Evolutionary conservation across 148 eudicot species (phyloP).

Genomic region (Heliamphora exappendiculata): DNA sequence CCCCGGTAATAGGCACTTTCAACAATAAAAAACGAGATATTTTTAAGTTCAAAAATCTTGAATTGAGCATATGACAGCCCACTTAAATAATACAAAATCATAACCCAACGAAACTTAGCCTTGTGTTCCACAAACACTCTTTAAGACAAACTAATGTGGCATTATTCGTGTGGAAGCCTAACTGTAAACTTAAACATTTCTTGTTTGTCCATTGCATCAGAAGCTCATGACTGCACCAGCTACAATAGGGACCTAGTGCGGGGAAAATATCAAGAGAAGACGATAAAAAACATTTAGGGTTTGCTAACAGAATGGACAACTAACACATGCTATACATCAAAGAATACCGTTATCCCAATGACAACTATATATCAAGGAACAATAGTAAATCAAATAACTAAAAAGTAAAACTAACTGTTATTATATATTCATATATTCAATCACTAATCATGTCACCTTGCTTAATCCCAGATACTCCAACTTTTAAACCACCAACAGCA

Average conservation of each 20-base stretch:
- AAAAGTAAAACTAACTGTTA: neutral
- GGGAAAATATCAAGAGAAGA: neutral
- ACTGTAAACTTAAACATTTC: neutral
- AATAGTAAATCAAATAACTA: neutral
- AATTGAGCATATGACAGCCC: neutral
- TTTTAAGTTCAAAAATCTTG: neutral
- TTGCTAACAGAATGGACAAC: neutral
- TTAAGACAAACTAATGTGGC: neutral
- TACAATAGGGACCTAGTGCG: too few species aligned
- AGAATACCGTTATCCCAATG: neutral
- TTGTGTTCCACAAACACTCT: neutral
- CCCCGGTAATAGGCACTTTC: neutral
- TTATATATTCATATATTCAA: neutral
- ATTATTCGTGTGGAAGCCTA: neutral
- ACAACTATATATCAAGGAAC: neutral
- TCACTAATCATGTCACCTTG: slow-evolving; percentile 44
- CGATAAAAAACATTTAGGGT: too few species aligned
- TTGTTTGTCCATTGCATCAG: slow-evolving; percentile 6
- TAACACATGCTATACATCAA: neutral
- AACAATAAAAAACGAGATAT: neutral
- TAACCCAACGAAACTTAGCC: too few species aligned
- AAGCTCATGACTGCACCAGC: neutral
- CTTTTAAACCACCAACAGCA: slow-evolving; percentile 86
- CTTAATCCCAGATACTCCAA: slow-evolving; percentile 61
- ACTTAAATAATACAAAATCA: neutral